Evolutionary conservation across 2,329 filamentous ascomycete genomes (phyloP), one percentile per base, ranked within the genome.

Genomic region (Xylaria sp.): DNA sequence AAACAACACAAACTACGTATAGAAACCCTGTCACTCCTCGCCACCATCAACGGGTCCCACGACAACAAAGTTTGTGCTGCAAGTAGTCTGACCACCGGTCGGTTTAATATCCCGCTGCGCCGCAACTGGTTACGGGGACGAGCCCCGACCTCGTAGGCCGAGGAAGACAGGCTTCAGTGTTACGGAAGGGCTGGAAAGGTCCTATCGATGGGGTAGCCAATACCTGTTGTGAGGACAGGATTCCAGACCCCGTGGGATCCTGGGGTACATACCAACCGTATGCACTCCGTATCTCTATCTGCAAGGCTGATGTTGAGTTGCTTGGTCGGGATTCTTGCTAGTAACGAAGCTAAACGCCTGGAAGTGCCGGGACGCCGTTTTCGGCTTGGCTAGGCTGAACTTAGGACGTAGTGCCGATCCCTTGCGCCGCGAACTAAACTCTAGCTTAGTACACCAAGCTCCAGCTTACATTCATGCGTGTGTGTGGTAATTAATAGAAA

Each of bases 101-200:
- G 65, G 61, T 65, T 65, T 68, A 68, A 70, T 65, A 40, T 67
- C 65, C 53, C 26, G 51, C 51, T 54, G 48, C 44, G 17, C 65
- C 46, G 46, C 65, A 44, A 54, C 38, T 63, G 33, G 53, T 63
- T 48, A 63, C 53, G 53, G 53, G 63, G 58, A 57, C 65, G 46
- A 17, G 40, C 31, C 44, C 65, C 59, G 62, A 26, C 57, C n/a
- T 33, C 46, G 51, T 61, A 51, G 38, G 51, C 62, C 57, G 66
- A 61, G 23, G 13, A 10, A 40, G 36, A 59, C 42, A 28, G 4
- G 46, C 5, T 38, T 48, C 26, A 59, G 67, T 64, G 49, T 49
- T 28, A 59, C 60, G 46, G 49, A 46, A 48, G 65, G 17, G 20
- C 36, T 26, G 26, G 49, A 36, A 49, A 48, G 6, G 33, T 42